Conservation (phyloP, 139 green algal genomes). For the Edaphochlamys debaryana region DNA sequence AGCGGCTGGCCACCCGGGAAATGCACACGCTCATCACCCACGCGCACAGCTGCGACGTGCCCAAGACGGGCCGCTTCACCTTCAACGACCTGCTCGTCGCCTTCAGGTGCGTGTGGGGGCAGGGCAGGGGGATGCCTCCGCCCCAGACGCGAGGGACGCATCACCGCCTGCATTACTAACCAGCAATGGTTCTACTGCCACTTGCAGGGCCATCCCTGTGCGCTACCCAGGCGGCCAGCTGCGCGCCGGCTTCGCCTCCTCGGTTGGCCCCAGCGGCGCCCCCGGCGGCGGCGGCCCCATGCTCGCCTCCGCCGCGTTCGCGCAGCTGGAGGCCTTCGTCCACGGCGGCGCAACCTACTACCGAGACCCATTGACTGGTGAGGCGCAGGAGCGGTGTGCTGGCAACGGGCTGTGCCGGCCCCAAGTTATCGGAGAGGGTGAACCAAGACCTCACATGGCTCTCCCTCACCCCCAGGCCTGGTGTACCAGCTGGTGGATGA, state of each 20-base stretch:
- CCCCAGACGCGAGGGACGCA: too few species aligned
- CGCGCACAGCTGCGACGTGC: conserved; percentile 35
- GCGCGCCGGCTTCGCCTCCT: not conserved
- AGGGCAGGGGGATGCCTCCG: too few species aligned
- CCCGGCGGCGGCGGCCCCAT: not conserved
- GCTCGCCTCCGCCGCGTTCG: not conserved
- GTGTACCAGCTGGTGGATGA: conserved; percentile 30
- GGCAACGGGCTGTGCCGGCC: too few species aligned
- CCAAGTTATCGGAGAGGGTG: not conserved
- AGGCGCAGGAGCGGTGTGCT: not conserved
- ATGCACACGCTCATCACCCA: conserved; percentile 47
- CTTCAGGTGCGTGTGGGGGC: conserved; percentile 31
- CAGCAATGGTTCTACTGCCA: too few species aligned
- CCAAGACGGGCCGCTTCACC: conserved; percentile 44
- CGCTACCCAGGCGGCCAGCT: conserved; percentile 36
- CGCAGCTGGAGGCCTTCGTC: conserved; percentile 28
- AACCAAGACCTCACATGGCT: not conserved
- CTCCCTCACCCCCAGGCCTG: conserved; percentile 1
- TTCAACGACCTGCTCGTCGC: conserved; percentile 56
- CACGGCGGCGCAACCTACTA: conserved; percentile 4
- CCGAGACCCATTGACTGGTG: conserved; percentile 25
- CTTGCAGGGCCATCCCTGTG: conserved; percentile 16
- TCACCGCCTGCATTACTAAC: too few species aligned
- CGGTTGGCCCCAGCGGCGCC: too few species aligned
- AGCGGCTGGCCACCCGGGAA: conserved; percentile 6